phyloP scores from a whole-genome alignment of 225 moss, liverwort and hornwort genomes.

The Pseudisothecium myosuroides region DNA sequence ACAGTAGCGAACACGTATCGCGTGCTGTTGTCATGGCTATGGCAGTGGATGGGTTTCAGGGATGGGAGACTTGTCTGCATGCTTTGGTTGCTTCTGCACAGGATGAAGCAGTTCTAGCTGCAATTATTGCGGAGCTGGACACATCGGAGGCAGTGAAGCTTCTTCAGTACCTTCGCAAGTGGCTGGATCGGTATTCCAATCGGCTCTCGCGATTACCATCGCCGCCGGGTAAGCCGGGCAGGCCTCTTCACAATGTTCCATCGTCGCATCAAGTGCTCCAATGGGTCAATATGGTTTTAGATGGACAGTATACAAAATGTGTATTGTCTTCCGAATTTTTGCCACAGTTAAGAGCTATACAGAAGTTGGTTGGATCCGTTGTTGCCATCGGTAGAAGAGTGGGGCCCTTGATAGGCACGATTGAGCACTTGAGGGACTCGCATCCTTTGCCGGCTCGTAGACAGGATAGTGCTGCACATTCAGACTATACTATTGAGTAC shows the following conservation, averaged over 20 bases:
- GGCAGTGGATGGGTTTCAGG: constrained; percentile 61
- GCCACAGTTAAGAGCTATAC: constrained; percentile 47
- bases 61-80: constrained; percentile 66
- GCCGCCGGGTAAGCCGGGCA: constrained; percentile 13
- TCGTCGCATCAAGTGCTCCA: constrained; percentile 59
- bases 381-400: constrained; percentile 34
- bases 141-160: constrained; percentile 52
- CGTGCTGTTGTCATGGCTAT: constrained; percentile 45
- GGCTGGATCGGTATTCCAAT: constrained; percentile 61
- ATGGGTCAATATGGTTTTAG: constrained; percentile 64
- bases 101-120: constrained; percentile 68
- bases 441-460: constrained; percentile 28
- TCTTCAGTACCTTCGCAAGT: constrained; percentile 56
- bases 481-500: constrained; percentile 82
- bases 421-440: constrained; percentile 41
- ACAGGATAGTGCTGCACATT: constrained; percentile 17
- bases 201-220: constrained; percentile 36
- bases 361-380: constrained; percentile 33
- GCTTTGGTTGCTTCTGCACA: constrained; percentile 53
- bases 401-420: constrained; percentile 36
- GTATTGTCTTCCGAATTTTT: constrained; percentile 67
- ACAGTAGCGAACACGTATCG: not conserved
- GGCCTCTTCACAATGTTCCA: constrained; percentile 30
- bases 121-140: constrained; percentile 50
- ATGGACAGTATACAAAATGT: constrained; percentile 68